Conservation (phyloP, 2,329 filamentous ascomycete genomes). For the Xylaria sp. region DNA sequence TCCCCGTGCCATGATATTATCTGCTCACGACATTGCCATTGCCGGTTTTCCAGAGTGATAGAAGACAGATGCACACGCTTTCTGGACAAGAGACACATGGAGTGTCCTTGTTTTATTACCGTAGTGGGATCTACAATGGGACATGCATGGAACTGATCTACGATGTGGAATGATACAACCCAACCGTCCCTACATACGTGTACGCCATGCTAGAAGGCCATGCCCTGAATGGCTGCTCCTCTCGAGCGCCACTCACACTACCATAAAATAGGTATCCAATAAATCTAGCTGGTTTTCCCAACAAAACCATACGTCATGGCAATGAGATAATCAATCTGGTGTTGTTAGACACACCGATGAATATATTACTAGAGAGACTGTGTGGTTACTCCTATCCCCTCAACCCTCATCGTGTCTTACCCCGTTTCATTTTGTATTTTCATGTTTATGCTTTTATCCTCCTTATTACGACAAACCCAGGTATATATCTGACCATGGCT, state of each 20-base stretch:
- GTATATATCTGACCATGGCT: conserved; percentile 19
- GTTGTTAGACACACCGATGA: conserved; percentile 5
- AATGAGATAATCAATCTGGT: conserved; percentile 5
- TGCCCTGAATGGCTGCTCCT: conserved; percentile 13
- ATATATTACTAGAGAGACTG: conserved; percentile 7
- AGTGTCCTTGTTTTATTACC: conserved; percentile 5
- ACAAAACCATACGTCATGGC: conserved; percentile 17
- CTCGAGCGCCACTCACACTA: conserved; percentile 17
- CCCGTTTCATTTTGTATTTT: neutral
- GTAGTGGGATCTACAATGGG: conserved; percentile 19
- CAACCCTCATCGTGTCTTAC: neutral
- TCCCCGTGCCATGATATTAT: neutral
- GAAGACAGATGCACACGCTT: conserved; percentile 4
- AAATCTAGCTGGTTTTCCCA: conserved; percentile 7
- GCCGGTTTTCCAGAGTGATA: neutral
- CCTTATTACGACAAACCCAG: neutral
- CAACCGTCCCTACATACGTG: conserved; percentile 3
- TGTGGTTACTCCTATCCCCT: neutral
- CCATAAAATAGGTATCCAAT: neutral
- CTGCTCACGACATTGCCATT: neutral
- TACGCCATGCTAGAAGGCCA: neutral
- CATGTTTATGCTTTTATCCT: neutral
- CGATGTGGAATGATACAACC: neutral
- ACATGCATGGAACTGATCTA: conserved; percentile 10
- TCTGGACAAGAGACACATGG: neutral